A percentile compares a stretch with the other conserved stretches of the same genome.
These are phyloP conservation scores for Linanthus parryae DNA, from an alignment of 148 eudicot species.

Conservation along the genomic window DNA sequence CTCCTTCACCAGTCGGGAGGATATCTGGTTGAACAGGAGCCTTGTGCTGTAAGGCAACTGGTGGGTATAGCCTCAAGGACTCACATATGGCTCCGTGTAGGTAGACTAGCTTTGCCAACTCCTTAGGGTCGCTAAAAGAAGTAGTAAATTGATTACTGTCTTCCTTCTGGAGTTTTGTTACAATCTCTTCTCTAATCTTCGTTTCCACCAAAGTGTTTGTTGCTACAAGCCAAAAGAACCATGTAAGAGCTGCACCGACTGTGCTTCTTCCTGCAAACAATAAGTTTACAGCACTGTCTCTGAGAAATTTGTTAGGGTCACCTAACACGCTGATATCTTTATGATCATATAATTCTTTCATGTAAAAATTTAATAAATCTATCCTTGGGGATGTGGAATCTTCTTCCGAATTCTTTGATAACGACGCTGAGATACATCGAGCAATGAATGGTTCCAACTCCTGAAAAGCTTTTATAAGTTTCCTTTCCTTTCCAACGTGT, in stretches of 20 bases:
- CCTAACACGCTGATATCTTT: too few species aligned
- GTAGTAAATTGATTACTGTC: background rate
- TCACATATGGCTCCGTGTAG: background rate
- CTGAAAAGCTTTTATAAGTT: background rate
- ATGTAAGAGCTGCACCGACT: background rate
- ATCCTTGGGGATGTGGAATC: background rate
- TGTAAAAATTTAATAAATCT: constrained; percentile 4
- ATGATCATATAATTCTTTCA: constrained; percentile 8
- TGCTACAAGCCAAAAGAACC: background rate
- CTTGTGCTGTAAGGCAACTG: background rate
- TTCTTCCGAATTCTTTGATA: background rate
- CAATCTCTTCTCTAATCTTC: background rate
- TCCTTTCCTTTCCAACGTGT: background rate
- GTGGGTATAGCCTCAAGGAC: background rate
- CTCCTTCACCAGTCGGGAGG: background rate
- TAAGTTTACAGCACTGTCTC: background rate
- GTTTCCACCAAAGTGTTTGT: background rate
- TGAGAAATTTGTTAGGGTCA: too few species aligned
- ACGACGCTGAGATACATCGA: constrained; percentile 1
- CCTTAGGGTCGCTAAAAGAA: background rate
- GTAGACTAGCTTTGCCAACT: background rate
- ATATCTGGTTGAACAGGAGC: background rate
- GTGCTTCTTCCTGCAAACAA: background rate
- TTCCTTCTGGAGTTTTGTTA: background rate
- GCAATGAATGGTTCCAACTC: background rate